These are phyloP conservation scores for Sporobolomyces pararoseus DNA, from an alignment of 768 basidiomycete genomes.

Conservation along the genomic window DNA sequence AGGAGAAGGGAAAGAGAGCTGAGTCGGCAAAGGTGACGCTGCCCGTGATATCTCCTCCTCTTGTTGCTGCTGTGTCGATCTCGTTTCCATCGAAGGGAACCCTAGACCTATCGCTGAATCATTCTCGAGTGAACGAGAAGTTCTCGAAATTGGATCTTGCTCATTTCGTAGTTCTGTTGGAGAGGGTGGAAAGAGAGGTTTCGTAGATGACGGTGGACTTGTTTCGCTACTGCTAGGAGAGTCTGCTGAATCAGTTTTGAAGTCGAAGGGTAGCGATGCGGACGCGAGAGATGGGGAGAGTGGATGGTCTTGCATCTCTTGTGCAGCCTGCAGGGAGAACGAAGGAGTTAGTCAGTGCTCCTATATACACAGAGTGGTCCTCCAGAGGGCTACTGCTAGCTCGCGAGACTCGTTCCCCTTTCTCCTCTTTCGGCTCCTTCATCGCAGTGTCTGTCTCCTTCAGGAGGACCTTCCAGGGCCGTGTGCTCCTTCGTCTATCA, in stretches of 20 bases:
- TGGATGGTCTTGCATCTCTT: slow-evolving; percentile 9
- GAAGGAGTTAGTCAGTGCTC: neutral
- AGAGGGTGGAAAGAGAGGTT: slow-evolving; percentile 8
- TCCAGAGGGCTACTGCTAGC: too few relatives aligned
- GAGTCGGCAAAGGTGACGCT: neutral
- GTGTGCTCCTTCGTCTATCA: too few relatives aligned
- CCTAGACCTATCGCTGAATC: neutral
- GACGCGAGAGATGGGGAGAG: slow-evolving; percentile 25
- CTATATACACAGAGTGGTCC: neutral
- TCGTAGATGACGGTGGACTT: neutral
- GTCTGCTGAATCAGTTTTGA: neutral
- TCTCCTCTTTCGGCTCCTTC: too few relatives aligned
- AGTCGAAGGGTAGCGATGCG: slow-evolving; percentile 9
- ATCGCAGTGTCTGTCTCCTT: too few relatives aligned
- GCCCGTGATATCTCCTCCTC: neutral
- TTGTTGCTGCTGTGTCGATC: neutral
- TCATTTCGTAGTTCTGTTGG: neutral
- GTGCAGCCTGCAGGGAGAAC: neutral
- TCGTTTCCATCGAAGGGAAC: neutral
- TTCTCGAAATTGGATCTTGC: neutral
- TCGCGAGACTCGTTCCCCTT: too few relatives aligned
- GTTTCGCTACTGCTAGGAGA: neutral
- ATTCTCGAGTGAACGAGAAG: neutral
- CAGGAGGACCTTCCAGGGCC: too few relatives aligned
- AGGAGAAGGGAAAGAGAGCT: slow-evolving; percentile 2